Evolutionary conservation across 306 rosid genomes (phyloP).

Genomic region (Ziziphus jujuba): DNA sequence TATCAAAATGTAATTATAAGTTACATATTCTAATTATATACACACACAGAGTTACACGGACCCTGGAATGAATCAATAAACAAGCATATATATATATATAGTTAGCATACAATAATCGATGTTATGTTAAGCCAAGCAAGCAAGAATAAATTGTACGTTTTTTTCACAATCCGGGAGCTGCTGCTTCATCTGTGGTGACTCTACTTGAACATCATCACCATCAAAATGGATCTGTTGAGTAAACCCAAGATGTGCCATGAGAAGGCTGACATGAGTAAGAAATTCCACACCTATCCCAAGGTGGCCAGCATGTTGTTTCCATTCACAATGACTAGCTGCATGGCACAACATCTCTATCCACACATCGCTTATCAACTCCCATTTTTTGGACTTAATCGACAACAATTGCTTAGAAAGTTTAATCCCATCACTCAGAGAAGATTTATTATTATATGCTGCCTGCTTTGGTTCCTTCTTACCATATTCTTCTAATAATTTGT

Average conservation of each 20-base stretch:
- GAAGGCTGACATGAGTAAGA: conserved; percentile 10
- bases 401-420: not conserved
- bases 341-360: not conserved
- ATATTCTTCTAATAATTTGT: not conserved
- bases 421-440: not conserved
- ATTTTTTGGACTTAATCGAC: not conserved
- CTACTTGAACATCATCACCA: not conserved
- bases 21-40: too few relatives aligned
- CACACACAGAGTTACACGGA: too few relatives aligned
- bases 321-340: conserved; percentile 1
- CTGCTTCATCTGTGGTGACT: too few relatives aligned
- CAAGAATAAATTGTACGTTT: too few relatives aligned
- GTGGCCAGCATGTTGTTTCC: conserved; percentile 2
- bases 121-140: too few relatives aligned
- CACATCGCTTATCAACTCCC: not conserved
- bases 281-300: not conserved
- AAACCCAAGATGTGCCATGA: conserved; percentile 2
- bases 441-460: not conserved
- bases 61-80: too few relatives aligned
- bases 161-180: too few relatives aligned
- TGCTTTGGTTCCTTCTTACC: not conserved
- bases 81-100: too few relatives aligned
- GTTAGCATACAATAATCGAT: too few relatives aligned
- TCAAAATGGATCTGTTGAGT: not conserved
- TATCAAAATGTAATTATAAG: too few relatives aligned